A percentile compares a stretch with the other conserved stretches of the same genome.
Evolutionary conservation across 176 grass and related monocot genomes (phyloP).

Genomic region (Paspalum vaginatum): DNA sequence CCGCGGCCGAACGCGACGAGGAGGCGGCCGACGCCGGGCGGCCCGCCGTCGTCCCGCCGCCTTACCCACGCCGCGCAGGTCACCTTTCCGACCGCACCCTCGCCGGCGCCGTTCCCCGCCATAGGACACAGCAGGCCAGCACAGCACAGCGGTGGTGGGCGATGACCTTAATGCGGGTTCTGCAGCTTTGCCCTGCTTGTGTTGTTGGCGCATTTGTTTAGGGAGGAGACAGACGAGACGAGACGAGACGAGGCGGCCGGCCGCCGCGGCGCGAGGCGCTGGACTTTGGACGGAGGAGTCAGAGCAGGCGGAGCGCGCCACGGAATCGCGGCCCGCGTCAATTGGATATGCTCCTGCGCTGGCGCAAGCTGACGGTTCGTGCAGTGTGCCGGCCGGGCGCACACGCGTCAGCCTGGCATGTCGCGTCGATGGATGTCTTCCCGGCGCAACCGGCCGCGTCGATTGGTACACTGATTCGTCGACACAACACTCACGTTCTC

Average conservation of each 20-base stretch:
- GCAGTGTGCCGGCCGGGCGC: background rate
- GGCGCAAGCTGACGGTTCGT: background rate
- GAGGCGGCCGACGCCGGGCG: constrained; percentile 18
- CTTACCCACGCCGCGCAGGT: constrained; percentile 73
- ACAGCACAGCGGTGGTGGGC: background rate
- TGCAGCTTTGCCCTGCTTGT: background rate
- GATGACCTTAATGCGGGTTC: background rate
- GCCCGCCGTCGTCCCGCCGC: constrained; percentile 34
- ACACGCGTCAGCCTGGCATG: background rate
- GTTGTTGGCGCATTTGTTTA: background rate
- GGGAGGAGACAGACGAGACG: background rate
- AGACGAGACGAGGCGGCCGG: background rate
- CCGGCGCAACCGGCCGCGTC: background rate
- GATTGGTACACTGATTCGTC: background rate
- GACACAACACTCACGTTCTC: background rate
- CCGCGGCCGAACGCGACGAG: constrained; percentile 55
- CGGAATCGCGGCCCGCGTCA: background rate
- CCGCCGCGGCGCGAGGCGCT: constrained; percentile 6
- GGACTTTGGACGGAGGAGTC: background rate
- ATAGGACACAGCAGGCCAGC: background rate
- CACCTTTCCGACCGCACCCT: constrained; percentile 42
- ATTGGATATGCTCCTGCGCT: constrained; percentile 13
- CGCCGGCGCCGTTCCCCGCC: constrained; percentile 19
- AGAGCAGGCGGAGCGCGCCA: constrained; percentile 29
- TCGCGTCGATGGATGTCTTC: background rate